Percentiles rank a stretch among this genome's conserved stretches.
Conservation (phyloP, 192 early-diverging fungal genomes). For the Linnemannia exigua region DNA sequence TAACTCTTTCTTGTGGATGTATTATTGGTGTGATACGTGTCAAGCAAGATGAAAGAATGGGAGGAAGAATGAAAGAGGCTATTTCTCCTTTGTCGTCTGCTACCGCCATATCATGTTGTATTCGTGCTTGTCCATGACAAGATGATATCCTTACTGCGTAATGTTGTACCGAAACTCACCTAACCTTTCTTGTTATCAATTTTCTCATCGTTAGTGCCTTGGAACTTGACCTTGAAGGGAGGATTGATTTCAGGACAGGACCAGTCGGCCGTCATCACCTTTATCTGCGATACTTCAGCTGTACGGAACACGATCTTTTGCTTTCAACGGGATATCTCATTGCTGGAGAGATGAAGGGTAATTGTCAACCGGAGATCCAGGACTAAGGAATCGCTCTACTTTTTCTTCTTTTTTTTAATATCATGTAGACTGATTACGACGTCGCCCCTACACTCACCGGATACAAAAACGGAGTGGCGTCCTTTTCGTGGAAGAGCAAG, state of each 20-base stretch:
- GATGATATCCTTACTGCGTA: not conserved
- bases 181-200: not conserved
- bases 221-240: constrained; percentile 52
- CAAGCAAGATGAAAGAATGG: not conserved
- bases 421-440: constrained; percentile 36
- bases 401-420: not conserved
- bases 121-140: not conserved
- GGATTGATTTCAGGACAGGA: constrained; percentile 27
- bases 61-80: not conserved
- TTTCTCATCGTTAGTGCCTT: constrained; percentile 34
- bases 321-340: not conserved
- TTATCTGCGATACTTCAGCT: constrained; percentile 40
- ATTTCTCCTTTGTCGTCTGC: not conserved
- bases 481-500: constrained; percentile 39
- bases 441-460: constrained; percentile 19
- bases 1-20: not conserved
- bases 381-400: not conserved
- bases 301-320: constrained; percentile 15
- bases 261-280: constrained; percentile 48
- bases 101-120: not conserved
- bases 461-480: constrained; percentile 23
- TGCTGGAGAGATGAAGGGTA: not conserved
- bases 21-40: not conserved
- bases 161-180: not conserved
- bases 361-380: not conserved